Base-by-base conservation (phyloP, 2,329 filamentous ascomycete species). In the Trichoderma atroviride region DNA sequence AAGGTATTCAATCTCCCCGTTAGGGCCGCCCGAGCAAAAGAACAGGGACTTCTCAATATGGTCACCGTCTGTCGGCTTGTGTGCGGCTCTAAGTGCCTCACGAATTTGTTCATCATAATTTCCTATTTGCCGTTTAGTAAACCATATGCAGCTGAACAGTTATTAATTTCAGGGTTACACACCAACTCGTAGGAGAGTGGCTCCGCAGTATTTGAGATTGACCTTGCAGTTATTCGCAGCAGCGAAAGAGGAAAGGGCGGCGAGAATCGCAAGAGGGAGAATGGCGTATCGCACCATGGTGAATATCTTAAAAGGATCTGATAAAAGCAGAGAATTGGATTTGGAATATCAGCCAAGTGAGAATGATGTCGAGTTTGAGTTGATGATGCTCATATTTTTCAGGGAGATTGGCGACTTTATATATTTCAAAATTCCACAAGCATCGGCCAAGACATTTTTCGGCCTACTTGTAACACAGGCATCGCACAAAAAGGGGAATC, bases 161-260 rank as follows among this genome's bases (percentile, higher is more conserved):
- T 16, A 3, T 58, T 3, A 11, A 7, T 13, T 35, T 35, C 14
- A 3, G 33, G 11, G 13, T 4, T 43, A 22, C 14, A 31, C 19
- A 63, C 60, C 60, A 19, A 63, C 10, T 19, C 14, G 13, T 6
- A 63, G 14, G 7, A 63, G 60, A 19, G 43, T 37, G 24, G 43
- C 31, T 52, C 60, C 60, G 31, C 60, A 63, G n/a, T 63, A 63
- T 2, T 53, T 22, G n/a, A 52, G 43, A 11, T 53, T 53, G 7
- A 14, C 24, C 22, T 52, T 53, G 31, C 60, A 63, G n/a, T 63
- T 63, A 19, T n/a, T 35, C n/a, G 60, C 60, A 11, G 43, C 40
- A 11, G 31, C 19, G 29, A 63, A 37, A 6, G 60, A 47, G 5
- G 27, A 47, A 29, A 63, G 29, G 31, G 29, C n/a, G 5, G 60